A percentile compares a stretch with the other conserved stretches of the same genome.
These are phyloP conservation scores for Eucalyptus virginea DNA, from an alignment of 345 rosid genomes.

Conservation along the genomic window DNA sequence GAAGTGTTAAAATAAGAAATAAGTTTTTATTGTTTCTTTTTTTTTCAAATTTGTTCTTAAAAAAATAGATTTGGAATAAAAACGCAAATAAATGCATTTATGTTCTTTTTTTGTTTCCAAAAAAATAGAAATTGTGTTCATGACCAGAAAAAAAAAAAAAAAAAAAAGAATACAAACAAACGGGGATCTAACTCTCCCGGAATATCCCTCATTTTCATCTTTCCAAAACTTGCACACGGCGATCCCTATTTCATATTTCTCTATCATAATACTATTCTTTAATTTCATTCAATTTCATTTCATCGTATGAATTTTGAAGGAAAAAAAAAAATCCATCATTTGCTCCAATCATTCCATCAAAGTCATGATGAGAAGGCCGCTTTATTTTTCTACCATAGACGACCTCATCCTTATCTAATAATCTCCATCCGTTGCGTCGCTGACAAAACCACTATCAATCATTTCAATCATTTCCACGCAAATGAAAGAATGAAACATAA, in stretches of 20 bases:
- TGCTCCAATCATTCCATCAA: neutral
- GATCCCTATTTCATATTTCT: neutral
- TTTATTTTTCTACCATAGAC: neutral
- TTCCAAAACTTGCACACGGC: neutral
- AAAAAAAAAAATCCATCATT: neutral
- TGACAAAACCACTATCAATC: neutral
- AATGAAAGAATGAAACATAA: neutral
- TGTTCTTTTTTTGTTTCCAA: fast-evolving
- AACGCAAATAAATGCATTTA: fast-evolving
- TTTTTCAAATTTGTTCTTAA: fast-evolving
- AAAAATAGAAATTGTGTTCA: too few relatives aligned
- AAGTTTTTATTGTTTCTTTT: too few relatives aligned
- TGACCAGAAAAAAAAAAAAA: too few relatives aligned
- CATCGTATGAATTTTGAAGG: neutral
- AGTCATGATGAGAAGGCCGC: neutral
- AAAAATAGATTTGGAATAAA: too few relatives aligned
- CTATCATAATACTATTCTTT: neutral
- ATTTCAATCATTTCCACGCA: too few relatives aligned
- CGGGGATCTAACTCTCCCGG: fast-evolving
- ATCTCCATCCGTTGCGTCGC: too few relatives aligned
- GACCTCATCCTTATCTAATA: neutral
- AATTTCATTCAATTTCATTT: neutral
- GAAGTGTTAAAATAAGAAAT: too few relatives aligned
- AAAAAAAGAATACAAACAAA: too few relatives aligned
- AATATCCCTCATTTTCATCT: neutral